Conservation (phyloP, 164 flowering plant genomes). For the Aristolochia contorta region DNA sequence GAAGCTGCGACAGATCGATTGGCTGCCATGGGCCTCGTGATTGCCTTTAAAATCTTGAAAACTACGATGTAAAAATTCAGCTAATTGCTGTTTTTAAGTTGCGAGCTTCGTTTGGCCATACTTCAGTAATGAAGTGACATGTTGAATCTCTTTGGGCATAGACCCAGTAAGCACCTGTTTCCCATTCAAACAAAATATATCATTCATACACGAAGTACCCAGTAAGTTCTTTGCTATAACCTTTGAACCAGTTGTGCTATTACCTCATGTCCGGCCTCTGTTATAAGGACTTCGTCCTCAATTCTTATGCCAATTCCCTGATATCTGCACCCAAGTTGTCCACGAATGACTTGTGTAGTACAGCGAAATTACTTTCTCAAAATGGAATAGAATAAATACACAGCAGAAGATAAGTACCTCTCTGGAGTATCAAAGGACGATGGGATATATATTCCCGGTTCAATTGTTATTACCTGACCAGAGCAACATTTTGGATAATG, state of each 20-base stretch:
- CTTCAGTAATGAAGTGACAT: slow-evolving; percentile 65
- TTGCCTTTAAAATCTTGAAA: not conserved
- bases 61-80: slow-evolving; percentile 5
- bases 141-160: slow-evolving; percentile 80
- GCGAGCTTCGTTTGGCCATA: slow-evolving; percentile 21
- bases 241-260: not conserved
- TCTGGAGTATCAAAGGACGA: slow-evolving; percentile 47
- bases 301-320: slow-evolving; percentile 88
- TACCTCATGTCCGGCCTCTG: slow-evolving; percentile 87
- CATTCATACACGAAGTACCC: not conserved
- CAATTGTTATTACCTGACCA: slow-evolving; percentile 84
- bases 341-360: slow-evolving; percentile 1
- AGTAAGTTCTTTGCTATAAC: not conserved
- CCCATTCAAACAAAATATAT: not conserved
- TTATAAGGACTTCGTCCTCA: slow-evolving; percentile 90
- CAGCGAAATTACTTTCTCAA: not conserved
- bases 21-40: not conserved
- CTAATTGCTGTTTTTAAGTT: slow-evolving; percentile 23
- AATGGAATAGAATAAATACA: not conserved
- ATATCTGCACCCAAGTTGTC: slow-evolving; percentile 31
- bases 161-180: slow-evolving; percentile 89
- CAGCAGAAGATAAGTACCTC: slow-evolving; percentile 33
- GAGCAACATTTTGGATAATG: not conserved
- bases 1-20: too few species aligned
- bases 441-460: slow-evolving; percentile 91